Conservation (phyloP, 805 yeast genomes). For the Yarrowia sp. region DNA sequence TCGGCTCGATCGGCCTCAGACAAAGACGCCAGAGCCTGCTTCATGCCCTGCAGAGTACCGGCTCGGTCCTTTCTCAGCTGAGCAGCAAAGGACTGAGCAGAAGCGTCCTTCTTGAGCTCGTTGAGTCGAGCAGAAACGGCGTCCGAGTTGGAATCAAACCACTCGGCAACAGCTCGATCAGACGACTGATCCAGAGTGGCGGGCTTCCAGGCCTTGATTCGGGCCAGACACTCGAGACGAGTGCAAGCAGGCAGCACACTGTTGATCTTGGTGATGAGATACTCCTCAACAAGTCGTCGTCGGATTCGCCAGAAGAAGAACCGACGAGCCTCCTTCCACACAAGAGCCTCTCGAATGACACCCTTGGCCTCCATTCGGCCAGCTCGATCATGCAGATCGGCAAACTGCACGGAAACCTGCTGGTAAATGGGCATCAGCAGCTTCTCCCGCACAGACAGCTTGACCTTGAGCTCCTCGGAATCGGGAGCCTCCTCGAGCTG, state of each 20-base stretch:
- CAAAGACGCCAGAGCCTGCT: slow-evolving; percentile 38
- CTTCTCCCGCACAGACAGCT: slow-evolving; percentile 76
- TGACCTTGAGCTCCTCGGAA: slow-evolving; percentile 60
- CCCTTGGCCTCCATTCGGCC: slow-evolving; percentile 98
- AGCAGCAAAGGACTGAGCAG: slow-evolving; percentile 32
- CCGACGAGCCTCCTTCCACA: slow-evolving; percentile 87
- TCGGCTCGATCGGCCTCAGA: slow-evolving; percentile 39
- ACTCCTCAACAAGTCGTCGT: slow-evolving; percentile 91
- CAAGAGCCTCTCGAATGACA: slow-evolving; percentile 76
- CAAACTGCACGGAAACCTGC: slow-evolving; percentile 92
- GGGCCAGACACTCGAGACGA: slow-evolving; percentile 78
- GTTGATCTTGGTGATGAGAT: slow-evolving; percentile 70
- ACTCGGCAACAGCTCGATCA: slow-evolving; percentile 75
- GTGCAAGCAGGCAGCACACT: slow-evolving; percentile 58
- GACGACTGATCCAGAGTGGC: slow-evolving; percentile 62
- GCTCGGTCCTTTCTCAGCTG: slow-evolving; percentile 29
- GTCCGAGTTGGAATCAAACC: slow-evolving; percentile 79
- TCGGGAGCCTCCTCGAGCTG: slow-evolving; percentile 49
- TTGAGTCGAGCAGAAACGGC: slow-evolving; percentile 46
- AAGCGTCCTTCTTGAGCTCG: slow-evolving; percentile 33
- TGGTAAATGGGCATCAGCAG: slow-evolving; percentile 80
- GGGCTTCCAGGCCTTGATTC: slow-evolving; percentile 86
- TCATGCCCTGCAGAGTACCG: slow-evolving; percentile 33
- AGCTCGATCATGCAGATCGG: slow-evolving; percentile 95
- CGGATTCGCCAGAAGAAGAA: slow-evolving; percentile 98